Evolutionary conservation across 2,329 filamentous ascomycete species (phyloP), one percentile per base, ranked within the genome.

Genomic region (Plectosphaerella sp.): DNA sequence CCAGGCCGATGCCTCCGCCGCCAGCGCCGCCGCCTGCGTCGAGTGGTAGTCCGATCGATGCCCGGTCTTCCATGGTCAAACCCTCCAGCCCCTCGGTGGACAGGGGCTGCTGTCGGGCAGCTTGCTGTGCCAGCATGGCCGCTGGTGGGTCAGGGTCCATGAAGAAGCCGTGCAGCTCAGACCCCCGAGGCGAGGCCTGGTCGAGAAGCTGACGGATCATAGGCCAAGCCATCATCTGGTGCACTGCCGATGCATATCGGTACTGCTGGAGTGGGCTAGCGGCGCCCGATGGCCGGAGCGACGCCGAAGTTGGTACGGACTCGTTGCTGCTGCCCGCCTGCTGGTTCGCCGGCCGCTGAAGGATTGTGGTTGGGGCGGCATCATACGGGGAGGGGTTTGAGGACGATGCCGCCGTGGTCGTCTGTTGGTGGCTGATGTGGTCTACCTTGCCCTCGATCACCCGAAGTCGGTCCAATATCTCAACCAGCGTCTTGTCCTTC

Each of bases 401-500:
- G 4, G 28, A 10, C 8, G 28, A 9, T 33, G 28, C 8, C 28
- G 28, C 28, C 28, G 14, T 49, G 61, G 58, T 57, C 64, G 60
- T 60, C 37, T 41, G 47, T 24, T 41, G 65, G 48, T 65, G 49
- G 50, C 59, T 62, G 28, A 76, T 52, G 48, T 58, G 64, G 57
- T 84, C 80, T 57, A 84, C 73, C 63, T 83, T 84, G 50, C 63
- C 71, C 61, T 84, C 80, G 45, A 84, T 67, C 50, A 67, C 71
- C 56, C 76, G 79, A 49, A 84, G 68, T 11, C 76, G 72, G 47
- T 83, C 79, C 28, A 84, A 68, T 50, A 85, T 84, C 60, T 85
- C 79, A 42, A 81, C 73, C 58, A 84, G 69, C 3, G 80, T 84
- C 65, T 80, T 83, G 62, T 85, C 82, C 66, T 85, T 85, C 62